Evolutionary conservation across 306 rosid species (phyloP).

Genomic region (Prunus mongolica): DNA sequence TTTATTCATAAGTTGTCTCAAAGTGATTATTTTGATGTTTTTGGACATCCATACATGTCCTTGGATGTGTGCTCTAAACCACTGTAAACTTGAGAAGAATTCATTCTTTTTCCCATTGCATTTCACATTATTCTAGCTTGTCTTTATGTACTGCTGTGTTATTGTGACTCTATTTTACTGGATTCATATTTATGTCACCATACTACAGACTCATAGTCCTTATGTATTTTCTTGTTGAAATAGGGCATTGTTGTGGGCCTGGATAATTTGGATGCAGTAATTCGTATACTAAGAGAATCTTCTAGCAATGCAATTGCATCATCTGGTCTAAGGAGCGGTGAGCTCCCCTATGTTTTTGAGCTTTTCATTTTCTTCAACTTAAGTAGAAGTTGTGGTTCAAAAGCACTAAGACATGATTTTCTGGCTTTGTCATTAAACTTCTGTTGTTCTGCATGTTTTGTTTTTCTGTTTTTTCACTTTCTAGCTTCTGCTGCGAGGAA

Average conservation of each 20-base stretch:
- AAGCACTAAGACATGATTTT: background rate
- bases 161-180: background rate
- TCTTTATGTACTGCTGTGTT: background rate
- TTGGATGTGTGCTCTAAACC: background rate
- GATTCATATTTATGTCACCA: background rate
- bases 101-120: background rate
- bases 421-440: background rate
- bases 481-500: background rate
- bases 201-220: constrained; percentile 5
- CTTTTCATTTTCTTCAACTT: background rate
- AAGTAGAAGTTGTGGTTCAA: background rate
- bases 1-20: background rate
- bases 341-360: constrained; percentile 24
- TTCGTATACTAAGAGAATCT: constrained; percentile 59
- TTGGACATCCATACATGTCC: background rate
- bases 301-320: constrained; percentile 69
- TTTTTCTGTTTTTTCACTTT: background rate
- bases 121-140: constrained; percentile 1
- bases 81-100: background rate
- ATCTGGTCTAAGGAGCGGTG: constrained; percentile 65
- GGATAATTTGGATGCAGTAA: constrained; percentile 80
- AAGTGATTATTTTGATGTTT: background rate
- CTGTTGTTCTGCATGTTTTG: background rate
- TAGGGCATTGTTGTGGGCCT: constrained; percentile 90
- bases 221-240: constrained; percentile 14